Percentiles rank a stretch among this genome's conserved stretches.
phyloP scores from a whole-genome alignment of 441 rosid species.

The Dalechampia spathulata region DNA sequence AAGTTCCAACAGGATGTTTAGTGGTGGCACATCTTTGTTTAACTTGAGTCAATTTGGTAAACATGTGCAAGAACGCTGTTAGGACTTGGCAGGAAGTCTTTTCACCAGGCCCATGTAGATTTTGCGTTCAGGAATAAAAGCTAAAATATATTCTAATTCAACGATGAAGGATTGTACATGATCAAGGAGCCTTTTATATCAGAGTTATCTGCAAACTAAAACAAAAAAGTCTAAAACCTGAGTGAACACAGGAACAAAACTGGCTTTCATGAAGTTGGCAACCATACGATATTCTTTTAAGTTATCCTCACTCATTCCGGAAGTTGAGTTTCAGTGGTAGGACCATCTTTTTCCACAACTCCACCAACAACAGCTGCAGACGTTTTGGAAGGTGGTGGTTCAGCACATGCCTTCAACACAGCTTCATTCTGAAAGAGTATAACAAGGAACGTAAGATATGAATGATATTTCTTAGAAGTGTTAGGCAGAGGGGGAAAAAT shows the following conservation, averaged over 20 bases:
- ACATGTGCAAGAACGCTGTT: no score
- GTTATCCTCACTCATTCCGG: conserved; percentile 6
- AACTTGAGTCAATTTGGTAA: no score
- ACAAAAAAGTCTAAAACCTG: neutral
- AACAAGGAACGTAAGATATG: neutral
- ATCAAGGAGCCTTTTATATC: neutral
- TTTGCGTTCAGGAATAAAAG: neutral
- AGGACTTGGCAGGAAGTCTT: no score
- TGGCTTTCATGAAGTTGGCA: neutral
- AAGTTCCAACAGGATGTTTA: no score
- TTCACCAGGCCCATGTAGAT: no score
- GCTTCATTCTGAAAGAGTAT: conserved; percentile 66
- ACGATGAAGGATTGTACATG: neutral
- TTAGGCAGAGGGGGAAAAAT: no score
- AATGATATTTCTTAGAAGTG: neutral
- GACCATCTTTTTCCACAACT: conserved; percentile 17
- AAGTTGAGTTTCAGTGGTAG: neutral
- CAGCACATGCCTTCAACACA: conserved; percentile 60
- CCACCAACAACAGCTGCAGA: conserved; percentile 15
- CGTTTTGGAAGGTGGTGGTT: conserved; percentile 38
- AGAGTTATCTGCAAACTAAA: neutral
- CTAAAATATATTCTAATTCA: neutral
- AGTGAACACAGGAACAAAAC: neutral
- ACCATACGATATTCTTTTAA: neutral
- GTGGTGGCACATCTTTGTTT: no score